Conservation (phyloP, 495 filamentous ascomycete species). For the Aspergillus ostianus region DNA sequence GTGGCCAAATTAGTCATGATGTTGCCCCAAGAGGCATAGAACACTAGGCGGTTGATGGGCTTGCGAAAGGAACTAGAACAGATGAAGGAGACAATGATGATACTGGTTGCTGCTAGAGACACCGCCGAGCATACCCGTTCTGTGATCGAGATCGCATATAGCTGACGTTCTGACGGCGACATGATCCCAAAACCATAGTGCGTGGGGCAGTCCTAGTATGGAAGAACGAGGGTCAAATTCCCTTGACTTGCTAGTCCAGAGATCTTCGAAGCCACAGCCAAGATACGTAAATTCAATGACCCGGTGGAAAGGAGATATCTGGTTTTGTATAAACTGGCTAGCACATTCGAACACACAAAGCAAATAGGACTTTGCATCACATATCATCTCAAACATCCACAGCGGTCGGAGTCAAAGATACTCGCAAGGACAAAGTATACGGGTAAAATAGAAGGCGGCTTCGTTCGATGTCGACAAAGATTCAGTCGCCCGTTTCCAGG, state of each 20-base stretch:
- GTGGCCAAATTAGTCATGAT: conserved; percentile 78
- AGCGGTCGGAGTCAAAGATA: not conserved
- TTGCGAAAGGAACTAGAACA: conserved; percentile 52
- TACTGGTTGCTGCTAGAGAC: conserved; percentile 68
- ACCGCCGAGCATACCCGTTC: conserved; percentile 68
- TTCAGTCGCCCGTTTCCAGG: too few relatives aligned
- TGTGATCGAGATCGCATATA: conserved; percentile 53
- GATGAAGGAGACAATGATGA: conserved; percentile 73
- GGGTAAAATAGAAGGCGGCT: not conserved
- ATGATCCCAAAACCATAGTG: conserved; percentile 21
- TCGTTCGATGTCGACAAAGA: not conserved
- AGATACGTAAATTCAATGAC: not conserved
- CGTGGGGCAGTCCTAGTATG: not conserved
- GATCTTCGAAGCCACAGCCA: not conserved
- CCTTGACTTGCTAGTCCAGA: not conserved
- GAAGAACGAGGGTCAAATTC: not conserved
- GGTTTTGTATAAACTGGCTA: not conserved
- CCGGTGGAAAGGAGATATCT: not conserved
- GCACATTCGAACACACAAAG: not conserved
- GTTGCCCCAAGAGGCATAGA: conserved; percentile 84
- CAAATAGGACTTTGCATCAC: not conserved
- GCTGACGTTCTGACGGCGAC: conserved; percentile 22
- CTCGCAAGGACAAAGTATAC: not conserved
- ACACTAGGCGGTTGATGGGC: conserved; percentile 86
- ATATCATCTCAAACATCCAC: not conserved